phyloP scores from a whole-genome alignment of 73 alveolate species.

The Uronychia setigera region DNA sequence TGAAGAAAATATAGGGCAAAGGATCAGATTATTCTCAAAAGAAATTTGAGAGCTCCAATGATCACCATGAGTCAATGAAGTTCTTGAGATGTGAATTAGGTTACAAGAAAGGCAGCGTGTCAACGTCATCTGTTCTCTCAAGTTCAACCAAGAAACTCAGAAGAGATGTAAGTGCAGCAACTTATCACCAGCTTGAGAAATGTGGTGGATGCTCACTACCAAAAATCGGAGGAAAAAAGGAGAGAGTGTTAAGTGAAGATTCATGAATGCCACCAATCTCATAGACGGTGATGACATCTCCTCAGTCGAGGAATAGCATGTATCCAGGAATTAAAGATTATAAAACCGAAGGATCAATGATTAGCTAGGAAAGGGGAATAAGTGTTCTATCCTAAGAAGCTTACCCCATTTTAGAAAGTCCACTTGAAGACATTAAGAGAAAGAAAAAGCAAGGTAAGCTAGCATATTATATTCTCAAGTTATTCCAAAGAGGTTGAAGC shows the following conservation, averaged over 20 bases:
- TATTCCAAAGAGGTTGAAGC: neutral
- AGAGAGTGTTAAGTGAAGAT: too few relatives aligned
- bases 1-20: neutral
- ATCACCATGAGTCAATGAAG: neutral
- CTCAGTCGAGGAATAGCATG: neutral
- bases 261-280: too few relatives aligned
- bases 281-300: neutral
- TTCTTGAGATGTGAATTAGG: neutral
- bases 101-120: neutral
- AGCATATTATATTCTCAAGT: neutral
- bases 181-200: neutral
- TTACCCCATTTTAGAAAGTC: neutral
- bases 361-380: neutral
- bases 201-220: neutral
- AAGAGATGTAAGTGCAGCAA: neutral
- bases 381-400: neutral
- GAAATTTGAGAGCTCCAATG: neutral
- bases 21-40: neutral
- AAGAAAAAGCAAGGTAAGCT: neutral
- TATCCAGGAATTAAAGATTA: neutral
- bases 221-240: neutral
- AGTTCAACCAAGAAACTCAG: neutral
- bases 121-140: neutral
- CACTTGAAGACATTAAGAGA: neutral
- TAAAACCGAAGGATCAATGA: neutral